phyloP scores from a whole-genome alignment of 148 eudicot species.

The Salicornia ramosissima region DNA sequence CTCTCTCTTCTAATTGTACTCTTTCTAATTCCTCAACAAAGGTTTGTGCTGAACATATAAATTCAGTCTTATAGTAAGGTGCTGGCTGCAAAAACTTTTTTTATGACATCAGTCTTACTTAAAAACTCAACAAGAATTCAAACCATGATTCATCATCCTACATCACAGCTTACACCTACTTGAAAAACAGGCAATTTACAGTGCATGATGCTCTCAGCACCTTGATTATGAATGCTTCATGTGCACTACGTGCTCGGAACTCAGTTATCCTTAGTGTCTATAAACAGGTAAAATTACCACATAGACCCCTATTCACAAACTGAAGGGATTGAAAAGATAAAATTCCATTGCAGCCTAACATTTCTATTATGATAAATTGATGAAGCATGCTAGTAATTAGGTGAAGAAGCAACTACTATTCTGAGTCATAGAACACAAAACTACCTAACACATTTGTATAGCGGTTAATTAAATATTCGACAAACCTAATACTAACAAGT shows the following conservation, averaged over 20 bases:
- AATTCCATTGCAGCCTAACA: background rate
- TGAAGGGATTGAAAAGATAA: background rate
- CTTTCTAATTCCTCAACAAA: too few relatives aligned
- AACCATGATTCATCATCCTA: too few relatives aligned
- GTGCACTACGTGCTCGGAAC: too few relatives aligned
- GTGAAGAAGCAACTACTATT: background rate
- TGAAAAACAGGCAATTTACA: background rate
- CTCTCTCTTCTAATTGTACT: background rate
- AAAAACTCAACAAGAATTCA: background rate
- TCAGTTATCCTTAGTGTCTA: background rate
- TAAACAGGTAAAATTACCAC: too few relatives aligned
- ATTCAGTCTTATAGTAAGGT: too few relatives aligned
- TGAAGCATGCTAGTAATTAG: background rate
- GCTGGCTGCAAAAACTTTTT: background rate
- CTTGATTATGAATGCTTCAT: background rate
- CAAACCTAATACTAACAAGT: background rate
- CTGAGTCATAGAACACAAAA: background rate
- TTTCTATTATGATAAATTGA: background rate
- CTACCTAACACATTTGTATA: background rate
- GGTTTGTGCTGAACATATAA: too few relatives aligned
- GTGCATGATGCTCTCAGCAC: background rate
- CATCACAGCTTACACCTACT: background rate
- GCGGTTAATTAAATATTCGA: background rate
- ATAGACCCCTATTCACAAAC: background rate
- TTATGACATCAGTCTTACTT: background rate